Base-by-base conservation (phyloP, 2,329 filamentous ascomycete species). In the Diaporthe vexans region DNA sequence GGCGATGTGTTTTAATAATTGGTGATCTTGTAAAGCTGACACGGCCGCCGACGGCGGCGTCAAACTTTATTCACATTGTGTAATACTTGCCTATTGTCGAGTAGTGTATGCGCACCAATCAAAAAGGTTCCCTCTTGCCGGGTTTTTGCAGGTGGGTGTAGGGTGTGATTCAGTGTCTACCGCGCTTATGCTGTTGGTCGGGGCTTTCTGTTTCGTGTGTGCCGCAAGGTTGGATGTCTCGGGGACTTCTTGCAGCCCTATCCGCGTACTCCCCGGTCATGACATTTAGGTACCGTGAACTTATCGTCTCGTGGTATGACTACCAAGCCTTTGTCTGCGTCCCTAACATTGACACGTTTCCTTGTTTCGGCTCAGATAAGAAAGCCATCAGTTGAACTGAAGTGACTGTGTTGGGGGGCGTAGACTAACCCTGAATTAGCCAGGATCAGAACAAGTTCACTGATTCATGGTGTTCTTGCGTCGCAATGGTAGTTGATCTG, bases 11-110 rank as follows among this genome's bases (percentile, higher is more conserved):
- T 67, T n/a, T n/a, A 2, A 4, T 21, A n/a, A 37, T 52, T 67
- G 63, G 33, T 29, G 46, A 40, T 67, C 46, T 19, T 52, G 63
- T 37, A 67, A 67, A 67, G 46, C 29, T 67, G 63, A 67, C n/a
- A 67, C 46, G 8, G 5, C 10, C 11, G 63, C 46, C 29, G 37
- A 54, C 29, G 10, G 19, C 29, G 46, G 29, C 29, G 6, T 33
- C 33, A 9, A 67, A 67, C 63, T 40, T 51, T 67, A 15, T 67
- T 33, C n/a, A 19, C 43, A 1, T 17, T 46, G 15, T 46, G 43
- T 2, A 19, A 11, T 21, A 52, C 43, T 37, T 52, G 29, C 4
- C 21, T 17, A 6, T 52, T 37, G 13, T 24, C 0, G 11, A 17
- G 1, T 10, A 29, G 1, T 51, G 26, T 33, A 37, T 52, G 29